Conservation (phyloP, 2,329 filamentous ascomycete genomes). For the Alternaria triticimaculans region DNA sequence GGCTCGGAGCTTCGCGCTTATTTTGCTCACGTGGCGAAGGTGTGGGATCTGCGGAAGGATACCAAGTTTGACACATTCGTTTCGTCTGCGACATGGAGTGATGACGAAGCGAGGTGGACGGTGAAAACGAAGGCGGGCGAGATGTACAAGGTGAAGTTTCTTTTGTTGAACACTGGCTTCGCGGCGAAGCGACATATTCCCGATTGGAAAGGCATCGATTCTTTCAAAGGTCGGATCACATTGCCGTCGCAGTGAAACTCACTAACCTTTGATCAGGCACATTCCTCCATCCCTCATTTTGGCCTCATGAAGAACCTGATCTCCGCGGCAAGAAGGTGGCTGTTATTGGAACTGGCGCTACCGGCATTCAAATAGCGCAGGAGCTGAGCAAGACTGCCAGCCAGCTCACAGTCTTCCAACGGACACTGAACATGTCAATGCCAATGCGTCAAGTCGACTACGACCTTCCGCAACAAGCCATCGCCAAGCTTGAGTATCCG, state of each 20-base stretch:
- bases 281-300: slow-evolving; percentile 64
- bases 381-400: slow-evolving; percentile 60
- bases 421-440: slow-evolving; percentile 57
- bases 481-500: slow-evolving; percentile 37
- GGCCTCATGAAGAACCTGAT: slow-evolving; percentile 62
- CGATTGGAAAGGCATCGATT: slow-evolving; percentile 44
- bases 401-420: slow-evolving; percentile 65
- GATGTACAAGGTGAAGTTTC: slow-evolving; percentile 50
- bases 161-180: slow-evolving; percentile 58
- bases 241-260: background rate
- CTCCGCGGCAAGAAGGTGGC: slow-evolving; percentile 64
- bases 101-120: slow-evolving; percentile 50
- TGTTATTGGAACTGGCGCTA: slow-evolving; percentile 66
- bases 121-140: slow-evolving; percentile 53
- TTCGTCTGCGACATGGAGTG: slow-evolving; percentile 51
- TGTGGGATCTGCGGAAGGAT: slow-evolving; percentile 29
- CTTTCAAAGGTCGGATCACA: slow-evolving; percentile 25
- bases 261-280: background rate
- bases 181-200: slow-evolving; percentile 55
- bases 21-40: slow-evolving; percentile 27
- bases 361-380: slow-evolving; percentile 67
- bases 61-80: slow-evolving; percentile 53
- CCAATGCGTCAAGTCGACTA: slow-evolving; percentile 33
- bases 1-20: slow-evolving; percentile 27
- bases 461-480: slow-evolving; percentile 53